Conservation (phyloP, 208 protist species). For the Crithidia acanthocephali region DNA sequence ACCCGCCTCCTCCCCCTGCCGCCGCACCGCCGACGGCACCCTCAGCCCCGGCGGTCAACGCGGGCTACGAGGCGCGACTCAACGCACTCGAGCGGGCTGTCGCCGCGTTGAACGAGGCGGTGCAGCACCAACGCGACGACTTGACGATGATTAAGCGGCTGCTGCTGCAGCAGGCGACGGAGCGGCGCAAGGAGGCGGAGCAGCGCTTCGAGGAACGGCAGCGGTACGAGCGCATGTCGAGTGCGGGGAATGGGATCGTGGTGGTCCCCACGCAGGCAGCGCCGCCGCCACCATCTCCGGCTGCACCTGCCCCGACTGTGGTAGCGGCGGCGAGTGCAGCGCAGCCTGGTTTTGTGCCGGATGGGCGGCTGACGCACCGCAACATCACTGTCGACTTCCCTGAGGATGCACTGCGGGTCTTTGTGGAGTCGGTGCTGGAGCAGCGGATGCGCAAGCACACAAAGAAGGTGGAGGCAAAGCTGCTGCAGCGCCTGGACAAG, state of each 20-base stretch:
- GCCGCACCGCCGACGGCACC: neutral
- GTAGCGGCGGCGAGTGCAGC: neutral
- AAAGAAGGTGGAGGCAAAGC: constrained; percentile 59
- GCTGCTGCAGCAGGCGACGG: constrained; percentile 77
- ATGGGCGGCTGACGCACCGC: constrained; percentile 46
- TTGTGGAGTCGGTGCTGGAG: constrained; percentile 71
- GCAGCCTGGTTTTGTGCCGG: neutral
- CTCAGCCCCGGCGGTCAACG: neutral
- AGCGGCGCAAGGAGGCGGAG: constrained; percentile 64
- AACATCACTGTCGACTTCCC: constrained; percentile 82
- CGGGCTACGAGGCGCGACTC: constrained; percentile 52
- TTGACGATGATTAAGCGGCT: constrained; percentile 85
- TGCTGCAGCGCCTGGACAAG: constrained; percentile 67
- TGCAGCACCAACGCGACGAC: constrained; percentile 88
- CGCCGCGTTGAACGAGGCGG: constrained; percentile 69
- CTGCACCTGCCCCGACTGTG: neutral
- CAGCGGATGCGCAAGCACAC: constrained; percentile 61
- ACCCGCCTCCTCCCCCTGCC: neutral
- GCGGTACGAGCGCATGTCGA: neutral
- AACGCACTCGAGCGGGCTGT: constrained; percentile 72
- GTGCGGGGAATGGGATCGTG: constrained; percentile 12
- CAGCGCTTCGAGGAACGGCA: constrained; percentile 35
- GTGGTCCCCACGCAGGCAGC: constrained; percentile 6
- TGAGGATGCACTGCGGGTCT: constrained; percentile 68
- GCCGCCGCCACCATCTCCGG: neutral